Evolutionary conservation across 805 yeast genomes (phyloP).

Genomic region (Candida endomychidarum): DNA sequence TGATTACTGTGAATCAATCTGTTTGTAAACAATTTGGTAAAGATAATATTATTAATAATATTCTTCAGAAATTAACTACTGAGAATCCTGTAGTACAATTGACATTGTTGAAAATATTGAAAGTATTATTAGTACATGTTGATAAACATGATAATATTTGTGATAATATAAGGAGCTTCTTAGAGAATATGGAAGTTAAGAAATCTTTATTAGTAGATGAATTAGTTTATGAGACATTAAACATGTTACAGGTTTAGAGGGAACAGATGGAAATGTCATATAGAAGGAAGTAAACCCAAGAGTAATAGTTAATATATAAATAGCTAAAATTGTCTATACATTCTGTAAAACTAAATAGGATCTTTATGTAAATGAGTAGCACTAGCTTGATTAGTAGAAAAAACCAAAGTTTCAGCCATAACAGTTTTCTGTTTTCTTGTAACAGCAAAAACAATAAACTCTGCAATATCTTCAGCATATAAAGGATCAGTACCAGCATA

Average conservation of each 20-base stretch:
- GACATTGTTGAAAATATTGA: constrained; percentile 31
- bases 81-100: constrained; percentile 40
- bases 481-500: constrained; percentile 70
- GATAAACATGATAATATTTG: neutral
- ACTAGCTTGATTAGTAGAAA: constrained; percentile 84
- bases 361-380: constrained; percentile 57
- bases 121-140: constrained; percentile 15
- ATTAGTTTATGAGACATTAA: constrained; percentile 28
- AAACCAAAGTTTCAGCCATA: constrained; percentile 76
- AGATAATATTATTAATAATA: constrained; percentile 26
- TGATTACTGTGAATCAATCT: constrained; percentile 23
- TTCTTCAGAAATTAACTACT: constrained; percentile 27
- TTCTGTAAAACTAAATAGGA: constrained; percentile 22
- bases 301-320: no score
- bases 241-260: constrained; percentile 8
- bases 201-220: constrained; percentile 40
- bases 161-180: neutral
- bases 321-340: no score
- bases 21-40: constrained; percentile 26
- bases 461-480: constrained; percentile 73
- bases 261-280: constrained; percentile 29
- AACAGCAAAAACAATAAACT: constrained; percentile 63
- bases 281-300: no score
- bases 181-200: constrained; percentile 7
- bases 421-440: constrained; percentile 72